A percentile compares a stretch with the other conserved stretches of the same genome.
Conservation (phyloP, 2,329 filamentous ascomycete species). For the Magnaporthiopsis incrustans region DNA sequence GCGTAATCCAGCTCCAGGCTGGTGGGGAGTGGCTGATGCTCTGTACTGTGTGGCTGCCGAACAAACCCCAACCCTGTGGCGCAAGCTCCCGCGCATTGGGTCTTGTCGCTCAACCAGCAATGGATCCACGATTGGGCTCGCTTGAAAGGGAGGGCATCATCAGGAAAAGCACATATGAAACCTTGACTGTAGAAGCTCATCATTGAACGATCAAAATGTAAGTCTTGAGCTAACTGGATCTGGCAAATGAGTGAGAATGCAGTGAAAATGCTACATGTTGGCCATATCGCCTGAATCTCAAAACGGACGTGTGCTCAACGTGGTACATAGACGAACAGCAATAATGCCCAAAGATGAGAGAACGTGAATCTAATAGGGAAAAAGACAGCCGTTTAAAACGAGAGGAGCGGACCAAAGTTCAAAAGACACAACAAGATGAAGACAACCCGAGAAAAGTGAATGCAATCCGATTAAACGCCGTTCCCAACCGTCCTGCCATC, state of each 20-base stretch:
- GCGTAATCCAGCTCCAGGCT: conserved; percentile 10
- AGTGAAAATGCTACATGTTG: not conserved
- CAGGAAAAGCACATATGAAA: not conserved
- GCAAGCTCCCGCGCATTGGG: not conserved
- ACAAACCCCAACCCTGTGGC: not conserved
- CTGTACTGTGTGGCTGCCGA: not conserved
- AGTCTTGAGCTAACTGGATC: not conserved
- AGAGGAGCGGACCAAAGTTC: not conserved
- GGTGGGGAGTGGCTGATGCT: conserved; percentile 2
- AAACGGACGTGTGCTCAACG: not conserved
- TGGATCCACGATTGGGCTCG: no score
- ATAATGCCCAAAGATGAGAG: not conserved
- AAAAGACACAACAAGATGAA: not conserved
- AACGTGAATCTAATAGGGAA: not conserved
- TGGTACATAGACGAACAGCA: not conserved
- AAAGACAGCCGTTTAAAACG: not conserved
- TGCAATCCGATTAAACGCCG: not conserved
- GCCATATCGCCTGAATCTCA: not conserved
- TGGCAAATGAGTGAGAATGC: not conserved
- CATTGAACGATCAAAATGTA: not conserved
- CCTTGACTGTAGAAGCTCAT: not conserved
- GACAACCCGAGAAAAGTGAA: not conserved
- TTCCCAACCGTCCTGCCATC: conserved; percentile 10
- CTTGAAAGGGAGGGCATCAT: no score
- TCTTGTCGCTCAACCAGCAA: no score